Percentiles rank a stretch among this genome's conserved stretches.
Evolutionary conservation across 805 yeast genomes (phyloP).

Genomic region (Alloascoidea africana): DNA sequence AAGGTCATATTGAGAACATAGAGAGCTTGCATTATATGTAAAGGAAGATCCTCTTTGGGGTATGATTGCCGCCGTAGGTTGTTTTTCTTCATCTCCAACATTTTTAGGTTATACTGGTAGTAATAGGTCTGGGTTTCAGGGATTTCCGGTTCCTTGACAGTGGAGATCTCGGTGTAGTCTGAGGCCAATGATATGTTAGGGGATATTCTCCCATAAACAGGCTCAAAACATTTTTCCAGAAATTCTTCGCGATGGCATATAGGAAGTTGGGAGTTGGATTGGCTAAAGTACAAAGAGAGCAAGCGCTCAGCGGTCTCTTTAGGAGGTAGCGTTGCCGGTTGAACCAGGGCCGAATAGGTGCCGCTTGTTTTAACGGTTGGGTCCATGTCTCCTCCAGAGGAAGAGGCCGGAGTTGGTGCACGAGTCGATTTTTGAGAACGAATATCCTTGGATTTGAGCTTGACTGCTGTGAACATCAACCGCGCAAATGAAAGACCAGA

Average conservation of each 20-base stretch:
- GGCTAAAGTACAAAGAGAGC: constrained; percentile 53
- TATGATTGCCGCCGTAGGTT: background rate
- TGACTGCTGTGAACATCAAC: constrained; percentile 64
- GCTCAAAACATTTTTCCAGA: constrained; percentile 49
- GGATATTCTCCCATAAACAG: constrained; percentile 62
- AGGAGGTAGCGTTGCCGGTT: constrained; percentile 48
- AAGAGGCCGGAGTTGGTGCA: background rate
- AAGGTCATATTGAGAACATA: constrained; percentile 65
- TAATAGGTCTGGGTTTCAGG: background rate
- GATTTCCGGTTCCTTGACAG: background rate
- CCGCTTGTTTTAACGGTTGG: background rate
- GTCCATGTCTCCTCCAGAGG: background rate
- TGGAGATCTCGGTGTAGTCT: constrained; percentile 1
- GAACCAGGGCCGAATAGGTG: constrained; percentile 4
- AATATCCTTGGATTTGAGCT: too few relatives aligned
- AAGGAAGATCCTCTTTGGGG: background rate
- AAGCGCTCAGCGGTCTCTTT: constrained; percentile 56
- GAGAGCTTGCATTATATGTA: constrained; percentile 15
- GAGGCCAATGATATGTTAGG: constrained; percentile 36
- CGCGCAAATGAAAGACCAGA: constrained; percentile 61
- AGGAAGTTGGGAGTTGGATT: constrained; percentile 74
- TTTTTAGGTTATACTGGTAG: background rate
- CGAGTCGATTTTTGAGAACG: background rate
- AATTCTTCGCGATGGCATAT: constrained; percentile 72
- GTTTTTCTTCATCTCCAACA: background rate